Base-by-base conservation (phyloP, 1,284 basidiomycete species). In the Apiotrichum laibachii region DNA sequence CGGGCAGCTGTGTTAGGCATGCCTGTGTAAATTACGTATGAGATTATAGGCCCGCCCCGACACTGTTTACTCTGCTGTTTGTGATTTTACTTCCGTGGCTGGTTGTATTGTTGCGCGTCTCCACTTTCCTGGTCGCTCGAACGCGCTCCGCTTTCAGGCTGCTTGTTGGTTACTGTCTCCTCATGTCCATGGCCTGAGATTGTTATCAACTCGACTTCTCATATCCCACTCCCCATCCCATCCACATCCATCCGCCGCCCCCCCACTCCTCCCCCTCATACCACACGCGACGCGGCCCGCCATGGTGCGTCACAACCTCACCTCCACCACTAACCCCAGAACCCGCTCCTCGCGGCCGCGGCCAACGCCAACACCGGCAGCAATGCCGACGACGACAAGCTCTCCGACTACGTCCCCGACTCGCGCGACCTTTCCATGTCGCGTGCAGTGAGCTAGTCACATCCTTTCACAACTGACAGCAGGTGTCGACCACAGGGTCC, bases 331-430 rank as follows among this genome's bases (percentile, higher is more conserved):
- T 44, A 19, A 43, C 42, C 26, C 21, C 61, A 77, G 75, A 77
- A 77, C 63, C 73, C 73, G 44, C 59, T 77, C 35, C 66, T 77
- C 48, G 73, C 75, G 55, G 74, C 74, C 39, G 68, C 26, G 26
- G 26, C 26, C 26, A 31, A 31, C 26, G 26, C 68, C 46, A 76
- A 69, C 62, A 71, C 68, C 56, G 58, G 60, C 56, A 59, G 42
- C 39, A 61, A 53, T 18, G 50, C 44, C 33, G 76, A 77, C 46
- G 75, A 78, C 48, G 76, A 78, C 61, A 76, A 76, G 64, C 59
- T 77, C 45, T 76, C 74, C 19, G 76, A 78, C 59, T 72, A 74
- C 59, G 72, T 78, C 1, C 76, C 76, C 15, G 69, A 72, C 55
- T 69, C 67, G 45, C 64, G 76, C 31, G 76, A 75, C 52, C 56